Percentiles rank a stretch among this genome's conserved stretches.
Evolutionary conservation across 495 filamentous ascomycete genomes (phyloP).

Genomic region (Lentithecium fluviatile): DNA sequence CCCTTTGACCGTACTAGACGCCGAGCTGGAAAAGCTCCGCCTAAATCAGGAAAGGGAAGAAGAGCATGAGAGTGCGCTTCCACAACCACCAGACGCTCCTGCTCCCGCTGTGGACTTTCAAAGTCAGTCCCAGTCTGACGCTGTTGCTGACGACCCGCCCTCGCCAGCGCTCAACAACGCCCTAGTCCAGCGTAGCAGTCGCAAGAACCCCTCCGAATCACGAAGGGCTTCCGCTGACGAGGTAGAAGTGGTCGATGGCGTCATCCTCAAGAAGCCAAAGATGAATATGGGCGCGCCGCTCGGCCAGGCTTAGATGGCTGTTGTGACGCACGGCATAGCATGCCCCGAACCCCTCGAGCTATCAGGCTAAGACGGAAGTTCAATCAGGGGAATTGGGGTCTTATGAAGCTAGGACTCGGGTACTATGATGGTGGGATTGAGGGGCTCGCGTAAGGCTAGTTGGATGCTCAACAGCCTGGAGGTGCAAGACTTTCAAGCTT

Average conservation of each 20-base stretch:
- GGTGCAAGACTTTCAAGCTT: too few relatives aligned
- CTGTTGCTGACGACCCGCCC: neutral
- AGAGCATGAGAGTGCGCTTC: neutral
- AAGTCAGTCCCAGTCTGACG: neutral
- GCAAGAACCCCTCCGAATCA: neutral
- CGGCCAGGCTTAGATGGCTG: slow-evolving; percentile 22
- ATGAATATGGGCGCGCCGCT: slow-evolving; percentile 32
- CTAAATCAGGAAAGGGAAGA: slow-evolving; percentile 35
- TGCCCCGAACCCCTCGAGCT: neutral
- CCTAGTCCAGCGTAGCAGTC: slow-evolving; percentile 3
- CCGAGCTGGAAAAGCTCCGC: slow-evolving; percentile 42
- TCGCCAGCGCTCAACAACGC: neutral
- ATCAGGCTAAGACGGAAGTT: neutral
- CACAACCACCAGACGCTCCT: neutral
- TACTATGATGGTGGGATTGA: too few relatives aligned
- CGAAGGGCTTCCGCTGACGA: slow-evolving; percentile 3
- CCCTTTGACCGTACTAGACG: slow-evolving; percentile 15
- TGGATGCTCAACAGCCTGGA: too few relatives aligned
- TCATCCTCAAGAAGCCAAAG: slow-evolving; percentile 28
- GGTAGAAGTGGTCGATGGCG: slow-evolving; percentile 25
- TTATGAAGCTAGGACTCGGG: too few relatives aligned
- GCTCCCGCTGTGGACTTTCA: neutral
- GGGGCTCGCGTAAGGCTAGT: too few relatives aligned
- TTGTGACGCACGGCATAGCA: neutral
- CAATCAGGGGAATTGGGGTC: neutral